Base-by-base conservation (phyloP, 257 asterid genomes). In the Orobanche coerulescens region DNA sequence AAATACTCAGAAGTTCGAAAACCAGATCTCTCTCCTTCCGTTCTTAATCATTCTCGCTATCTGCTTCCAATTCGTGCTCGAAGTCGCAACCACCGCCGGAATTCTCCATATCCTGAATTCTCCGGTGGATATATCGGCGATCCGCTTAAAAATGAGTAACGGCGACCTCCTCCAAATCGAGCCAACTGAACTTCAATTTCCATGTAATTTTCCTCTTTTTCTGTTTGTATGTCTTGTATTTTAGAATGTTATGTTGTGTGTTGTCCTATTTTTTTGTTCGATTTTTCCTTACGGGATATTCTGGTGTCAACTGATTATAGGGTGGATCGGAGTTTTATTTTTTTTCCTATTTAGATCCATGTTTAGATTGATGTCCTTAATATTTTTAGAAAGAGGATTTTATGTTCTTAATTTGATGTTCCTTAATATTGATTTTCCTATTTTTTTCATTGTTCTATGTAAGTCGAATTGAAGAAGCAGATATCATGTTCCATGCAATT, bases 391-490 rank as follows among this genome's bases (percentile, higher is more conserved):
- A n/a, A n/a, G n/a, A n/a, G n/a, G n/a, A n/a, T n/a, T n/a, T n/a
- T n/a, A n/a, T n/a, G n/a, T n/a, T 22, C 40, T 71, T 23, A 14
- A 63, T 47, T 54, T 69, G 42, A 44, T 57, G 12, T 28, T 33
- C 39, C 39, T 54, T n/a, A 39, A 55, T 10, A 49, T 51, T 6
- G 8, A 15, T 19, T 4, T 28, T 46, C 42, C 30, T 2, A 42
- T n/a, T 48, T 50, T 1, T 53, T 22, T 28, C 33, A 66, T 51
- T 71, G 61, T 26, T 57, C 48, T 37, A 36, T 65, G n/a, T 55
- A 48, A 85, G 94, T 85, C 64, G 94, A 85, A 78, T 77, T 85
- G 91, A 85, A 82, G 94, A 85, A 81, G 80, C 94, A 85, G 91
- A 82, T 82, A 80, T 36, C 88, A 30, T 79, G 86, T 60, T 71